Base-by-base conservation (phyloP, 2,329 filamentous ascomycete genomes). In the Sclerotinia nivalis region DNA sequence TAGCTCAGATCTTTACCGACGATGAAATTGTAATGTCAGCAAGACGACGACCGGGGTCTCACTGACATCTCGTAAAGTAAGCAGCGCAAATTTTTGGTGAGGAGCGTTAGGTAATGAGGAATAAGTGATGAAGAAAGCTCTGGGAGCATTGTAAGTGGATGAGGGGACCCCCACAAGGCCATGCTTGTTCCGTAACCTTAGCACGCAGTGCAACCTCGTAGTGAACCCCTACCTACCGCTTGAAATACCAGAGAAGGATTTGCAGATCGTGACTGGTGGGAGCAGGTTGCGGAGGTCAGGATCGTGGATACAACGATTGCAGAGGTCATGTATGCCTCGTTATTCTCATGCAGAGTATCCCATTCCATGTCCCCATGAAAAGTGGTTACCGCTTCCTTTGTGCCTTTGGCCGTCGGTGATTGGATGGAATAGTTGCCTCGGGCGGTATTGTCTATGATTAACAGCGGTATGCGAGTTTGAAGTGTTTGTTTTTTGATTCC, bases 101-200 rank as follows among this genome's bases (percentile, higher is more conserved):
- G 43, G 45, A 52, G 2, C 55, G 66, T 76, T 75, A 76, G 69
- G 72, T 76, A 75, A 75, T 73, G 68, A 34, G 68, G 45, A n/a
- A 50, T 28, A 12, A 15, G 37, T 59, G 37, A 59, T 25, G 56
- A 59, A 18, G 56, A 25, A 40, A 2, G 22, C 1, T 6, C 49
- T 68, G 72, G 47, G 62, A 34, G 65, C 37, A 22, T 20, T 40
- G 2, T 34, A 15, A 34, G 2, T 72, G 68, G 73, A 47, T 72
- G 69, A 69, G 1, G 45, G 2, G 37, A 40, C 55, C 71, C 58
- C 60, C 52, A 47, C 61, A 58, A 54, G 40, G 45, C 37, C 52
- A 52, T 65, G 52, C 43, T 4, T 43, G 13, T 28, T 40, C 47
- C 58, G 25, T 55, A 45, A 55, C 31, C 67, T 55, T 64, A 50